These are phyloP conservation scores for Phaeolepiota aurea DNA, from an alignment of 768 basidiomycete species.

Conservation along the genomic window DNA sequence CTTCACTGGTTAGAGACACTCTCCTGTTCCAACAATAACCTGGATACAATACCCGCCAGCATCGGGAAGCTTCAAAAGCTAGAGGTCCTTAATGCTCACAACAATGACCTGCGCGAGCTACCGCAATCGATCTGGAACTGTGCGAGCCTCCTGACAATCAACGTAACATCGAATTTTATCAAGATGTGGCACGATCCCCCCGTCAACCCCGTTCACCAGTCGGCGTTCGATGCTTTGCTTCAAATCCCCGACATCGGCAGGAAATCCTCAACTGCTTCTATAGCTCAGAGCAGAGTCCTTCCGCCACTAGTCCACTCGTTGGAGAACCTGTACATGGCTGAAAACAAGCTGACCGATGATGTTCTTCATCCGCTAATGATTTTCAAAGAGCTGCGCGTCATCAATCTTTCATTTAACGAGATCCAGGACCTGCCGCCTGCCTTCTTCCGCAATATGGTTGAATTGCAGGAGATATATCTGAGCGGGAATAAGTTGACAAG, in stretches of 20 bases:
- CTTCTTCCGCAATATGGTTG: conserved; percentile 64
- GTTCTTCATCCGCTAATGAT: conserved; percentile 66
- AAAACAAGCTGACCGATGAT: conserved; percentile 83
- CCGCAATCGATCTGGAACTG: conserved; percentile 83
- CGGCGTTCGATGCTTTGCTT: conserved; percentile 1
- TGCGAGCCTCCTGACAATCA: conserved; percentile 59
- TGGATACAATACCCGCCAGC: conserved; percentile 64
- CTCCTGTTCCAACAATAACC: conserved; percentile 87
- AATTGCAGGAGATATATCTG: conserved; percentile 82
- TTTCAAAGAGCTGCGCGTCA: conserved; percentile 66
- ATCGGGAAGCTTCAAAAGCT: conserved; percentile 74
- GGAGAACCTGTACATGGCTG: conserved; percentile 76
- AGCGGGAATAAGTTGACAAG: conserved; percentile 92
- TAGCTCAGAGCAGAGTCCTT: conserved; percentile 7
- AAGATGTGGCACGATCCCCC: conserved; percentile 64
- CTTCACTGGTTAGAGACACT: conserved; percentile 64
- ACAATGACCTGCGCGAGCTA: conserved; percentile 77
- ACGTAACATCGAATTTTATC: conserved; percentile 84
- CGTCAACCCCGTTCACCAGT: conserved; percentile 9
- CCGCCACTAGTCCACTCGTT: conserved; percentile 57
- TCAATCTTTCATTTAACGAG: conserved; percentile 94
- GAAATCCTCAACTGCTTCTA: conserved; percentile 24
- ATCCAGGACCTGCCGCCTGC: conserved; percentile 78
- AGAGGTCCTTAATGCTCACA: conserved; percentile 77
- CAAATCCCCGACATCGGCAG: conserved; percentile 13